Conservation (phyloP, 192 early-diverging fungal genomes). For the Chytriomyces sp. region DNA sequence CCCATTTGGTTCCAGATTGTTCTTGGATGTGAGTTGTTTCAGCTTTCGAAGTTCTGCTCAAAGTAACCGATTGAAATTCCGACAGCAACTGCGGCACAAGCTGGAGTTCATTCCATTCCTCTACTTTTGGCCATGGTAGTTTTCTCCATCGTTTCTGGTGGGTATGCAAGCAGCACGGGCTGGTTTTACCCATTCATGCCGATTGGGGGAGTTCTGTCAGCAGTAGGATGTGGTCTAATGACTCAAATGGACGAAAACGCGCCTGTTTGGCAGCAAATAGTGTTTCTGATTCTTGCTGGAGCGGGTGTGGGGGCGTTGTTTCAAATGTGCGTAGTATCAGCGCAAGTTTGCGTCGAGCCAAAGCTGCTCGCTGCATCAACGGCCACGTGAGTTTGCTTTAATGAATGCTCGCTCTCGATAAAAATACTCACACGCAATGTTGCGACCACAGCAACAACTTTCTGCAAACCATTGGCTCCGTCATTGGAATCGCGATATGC, state of each 20-base stretch:
- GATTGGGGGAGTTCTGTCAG: conserved; percentile 23
- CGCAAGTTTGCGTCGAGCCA: conserved; percentile 45
- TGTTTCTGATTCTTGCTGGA: conserved; percentile 39
- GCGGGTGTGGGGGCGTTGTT: conserved; percentile 32
- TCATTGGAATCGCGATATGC: conserved; percentile 65
- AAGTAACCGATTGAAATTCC: conserved; percentile 67
- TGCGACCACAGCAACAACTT: conserved; percentile 46
- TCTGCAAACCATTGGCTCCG: conserved; percentile 58
- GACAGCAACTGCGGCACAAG: conserved; percentile 63
- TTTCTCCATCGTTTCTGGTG: conserved; percentile 57
- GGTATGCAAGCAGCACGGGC: conserved; percentile 10
- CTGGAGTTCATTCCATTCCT: conserved; percentile 74
- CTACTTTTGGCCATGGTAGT: conserved; percentile 72
- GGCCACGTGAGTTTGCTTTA: conserved; percentile 43
- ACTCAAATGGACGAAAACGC: conserved; percentile 24
- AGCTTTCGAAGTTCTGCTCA: background rate
- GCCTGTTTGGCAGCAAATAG: conserved; percentile 1
- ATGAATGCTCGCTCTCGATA: conserved; percentile 52
- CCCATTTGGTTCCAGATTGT: conserved; percentile 76
- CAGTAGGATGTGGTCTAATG: conserved; percentile 22
- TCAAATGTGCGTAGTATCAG: conserved; percentile 30
- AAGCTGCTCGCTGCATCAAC: conserved; percentile 71
- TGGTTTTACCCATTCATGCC: conserved; percentile 31
- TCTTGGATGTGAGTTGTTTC: conserved; percentile 43
- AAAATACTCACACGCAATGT: background rate